Evolutionary conservation across 345 rosid species (phyloP).

Genomic region (Psidium friedrichsthalianum): DNA sequence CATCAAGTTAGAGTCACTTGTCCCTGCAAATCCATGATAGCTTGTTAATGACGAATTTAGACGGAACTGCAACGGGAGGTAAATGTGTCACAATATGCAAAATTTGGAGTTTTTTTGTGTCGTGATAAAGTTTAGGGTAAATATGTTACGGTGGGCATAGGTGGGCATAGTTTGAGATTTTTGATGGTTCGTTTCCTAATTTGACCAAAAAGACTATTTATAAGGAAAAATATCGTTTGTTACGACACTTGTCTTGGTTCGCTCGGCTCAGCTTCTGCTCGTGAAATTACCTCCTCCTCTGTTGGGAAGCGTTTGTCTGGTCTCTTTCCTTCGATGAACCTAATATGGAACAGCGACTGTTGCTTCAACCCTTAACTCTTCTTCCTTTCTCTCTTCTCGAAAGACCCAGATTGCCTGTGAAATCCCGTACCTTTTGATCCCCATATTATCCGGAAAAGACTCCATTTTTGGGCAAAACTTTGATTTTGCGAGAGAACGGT

Average conservation of each 20-base stretch:
- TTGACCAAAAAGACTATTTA: not conserved
- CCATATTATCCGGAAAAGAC: not conserved
- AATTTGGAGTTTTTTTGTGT: no score
- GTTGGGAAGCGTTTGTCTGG: not conserved
- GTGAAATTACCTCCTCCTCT: not conserved
- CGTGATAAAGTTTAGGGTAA: no score
- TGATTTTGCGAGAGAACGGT: conserved; percentile 30
- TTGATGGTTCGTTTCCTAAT: no score
- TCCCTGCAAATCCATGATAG: no score
- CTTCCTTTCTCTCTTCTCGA: not conserved
- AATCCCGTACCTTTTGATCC: not conserved
- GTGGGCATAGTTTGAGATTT: no score
- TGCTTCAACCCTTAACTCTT: not conserved
- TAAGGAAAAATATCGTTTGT: not conserved
- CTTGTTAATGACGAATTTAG: no score
- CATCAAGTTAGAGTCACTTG: no score
- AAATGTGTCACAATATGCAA: no score
- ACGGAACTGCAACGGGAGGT: no score
- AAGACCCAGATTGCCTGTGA: not conserved
- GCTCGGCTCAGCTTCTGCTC: not conserved
- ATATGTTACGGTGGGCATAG: no score
- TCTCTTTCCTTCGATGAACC: not conserved
- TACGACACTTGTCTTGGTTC: not conserved
- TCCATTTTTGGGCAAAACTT: conserved; percentile 48
- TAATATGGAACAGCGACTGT: not conserved